Percentiles rank a stretch among this genome's conserved stretches.
phyloP scores from a whole-genome alignment of 2,329 filamentous ascomycete species.

The Lachnellula subtilissima region DNA sequence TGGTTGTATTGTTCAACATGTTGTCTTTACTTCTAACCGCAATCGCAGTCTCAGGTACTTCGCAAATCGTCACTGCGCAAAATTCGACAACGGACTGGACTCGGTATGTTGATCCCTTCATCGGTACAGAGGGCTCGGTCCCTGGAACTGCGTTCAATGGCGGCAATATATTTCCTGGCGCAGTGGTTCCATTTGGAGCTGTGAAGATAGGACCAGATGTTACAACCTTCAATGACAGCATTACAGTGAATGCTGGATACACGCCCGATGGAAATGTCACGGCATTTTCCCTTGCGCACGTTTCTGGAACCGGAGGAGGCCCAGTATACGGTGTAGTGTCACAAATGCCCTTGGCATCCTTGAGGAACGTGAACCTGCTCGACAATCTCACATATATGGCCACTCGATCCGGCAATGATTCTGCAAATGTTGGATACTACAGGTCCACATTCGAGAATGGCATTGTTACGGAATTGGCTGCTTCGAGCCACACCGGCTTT shows the following conservation, averaged over 20 bases:
- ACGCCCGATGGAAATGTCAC: constrained; percentile 42
- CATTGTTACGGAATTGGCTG: constrained; percentile 45
- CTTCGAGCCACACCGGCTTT: constrained; percentile 45
- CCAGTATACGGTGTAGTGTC: constrained; percentile 54
- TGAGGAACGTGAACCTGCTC: constrained; percentile 38
- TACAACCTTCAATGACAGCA: not conserved
- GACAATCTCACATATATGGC: constrained; percentile 47
- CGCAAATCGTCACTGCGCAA: not conserved
- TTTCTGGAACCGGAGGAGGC: constrained; percentile 52
- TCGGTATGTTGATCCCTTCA: constrained; percentile 45
- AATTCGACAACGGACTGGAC: constrained; percentile 30
- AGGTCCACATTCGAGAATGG: constrained; percentile 45
- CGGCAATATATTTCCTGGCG: constrained; percentile 14
- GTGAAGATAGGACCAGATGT: constrained; percentile 9
- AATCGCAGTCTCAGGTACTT: not conserved
- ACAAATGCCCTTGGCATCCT: constrained; percentile 41
- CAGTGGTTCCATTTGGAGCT: constrained; percentile 24
- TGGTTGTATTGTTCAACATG: too few relatives aligned
- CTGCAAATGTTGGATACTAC: constrained; percentile 50
- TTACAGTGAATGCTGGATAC: constrained; percentile 34
- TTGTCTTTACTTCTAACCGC: not conserved
- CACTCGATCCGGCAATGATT: constrained; percentile 34
- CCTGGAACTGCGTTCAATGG: constrained; percentile 40
- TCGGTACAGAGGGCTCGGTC: constrained; percentile 43
- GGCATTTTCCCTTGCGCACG: constrained; percentile 49